Base-by-base conservation (phyloP, 2,329 filamentous ascomycete species). In the Pseudogymnoascus sp. region DNA sequence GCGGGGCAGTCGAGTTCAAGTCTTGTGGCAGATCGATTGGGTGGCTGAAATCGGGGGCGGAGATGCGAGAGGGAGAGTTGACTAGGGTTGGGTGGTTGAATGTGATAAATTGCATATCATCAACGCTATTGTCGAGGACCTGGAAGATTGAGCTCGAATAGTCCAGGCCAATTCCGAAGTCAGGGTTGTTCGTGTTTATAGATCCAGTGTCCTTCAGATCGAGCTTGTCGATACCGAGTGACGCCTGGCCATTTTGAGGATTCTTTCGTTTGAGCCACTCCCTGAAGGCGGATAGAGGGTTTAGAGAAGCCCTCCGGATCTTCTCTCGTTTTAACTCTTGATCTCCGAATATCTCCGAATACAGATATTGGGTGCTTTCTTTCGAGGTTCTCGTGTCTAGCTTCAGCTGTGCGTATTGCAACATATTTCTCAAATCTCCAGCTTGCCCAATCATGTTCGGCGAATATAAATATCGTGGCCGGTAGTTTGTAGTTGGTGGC, bases 241-340 rank as follows among this genome's bases (percentile, higher is more conserved):
- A 28, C 9, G 65, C 54, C 32, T 54, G 28, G 11, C 14, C 47
- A 32, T 54, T 32, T 12, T 32, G 30, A 8, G n/a, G 28, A 32
- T 32, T 54, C 2, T 54, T 54, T 4, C 47, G 47, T 11, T 32
- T 64, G 59, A 78, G 61, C 71, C 73, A 75, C 43, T 76, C 72
- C 57, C 71, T 70, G 67, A 72, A 70, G 30, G 68, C 70, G 5
- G 67, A 60, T 54, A 50, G 67, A 14, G 64, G 66, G 64, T 62
- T 75, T 34, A 67, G 65, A 28, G 69, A 72, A 54, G 66, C 64
- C 61, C 71, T 71, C 61, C 73, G 70, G 58, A 75, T 70, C 2
- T 74, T 64, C 62, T 81, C 75, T 34, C 81, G 74, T 47, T 77
- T 69, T 57, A 77, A 77, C 67, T 83, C 80, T 67, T 83, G 81